These are phyloP conservation scores for Hypoxylon subgilvum DNA, from an alignment of 495 filamentous ascomycete genomes.

Conservation along the genomic window DNA sequence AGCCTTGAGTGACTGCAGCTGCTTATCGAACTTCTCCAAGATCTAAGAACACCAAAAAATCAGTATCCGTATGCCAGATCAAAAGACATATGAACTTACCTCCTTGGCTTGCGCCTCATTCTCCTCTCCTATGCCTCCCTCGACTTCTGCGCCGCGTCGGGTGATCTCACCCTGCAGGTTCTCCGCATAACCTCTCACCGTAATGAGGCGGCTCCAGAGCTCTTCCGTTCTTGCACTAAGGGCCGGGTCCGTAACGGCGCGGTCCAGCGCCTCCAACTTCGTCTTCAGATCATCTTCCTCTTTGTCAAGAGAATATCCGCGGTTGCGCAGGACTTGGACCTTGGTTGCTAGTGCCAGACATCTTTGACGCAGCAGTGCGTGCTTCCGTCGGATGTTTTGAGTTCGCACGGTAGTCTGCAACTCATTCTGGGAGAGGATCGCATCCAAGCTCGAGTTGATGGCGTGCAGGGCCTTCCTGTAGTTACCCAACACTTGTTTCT, in stretches of 20 bases:
- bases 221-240: slow-evolving; percentile 86
- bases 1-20: slow-evolving; percentile 82
- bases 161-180: slow-evolving; percentile 80
- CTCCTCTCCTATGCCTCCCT: slow-evolving; percentile 71
- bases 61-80: slow-evolving; percentile 26
- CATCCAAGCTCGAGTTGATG: slow-evolving; percentile 83
- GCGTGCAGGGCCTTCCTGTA: slow-evolving; percentile 85
- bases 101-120: slow-evolving; percentile 67
- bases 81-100: slow-evolving; percentile 59
- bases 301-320: slow-evolving; percentile 89
- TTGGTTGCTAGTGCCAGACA: slow-evolving; percentile 85
- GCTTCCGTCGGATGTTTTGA: slow-evolving; percentile 78
- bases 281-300: slow-evolving; percentile 91
- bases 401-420: slow-evolving; percentile 79
- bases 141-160: slow-evolving; percentile 60
- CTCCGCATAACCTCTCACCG: slow-evolving; percentile 78
- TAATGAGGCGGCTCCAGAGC: slow-evolving; percentile 93
- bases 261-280: slow-evolving; percentile 78
- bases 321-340: slow-evolving; percentile 87
- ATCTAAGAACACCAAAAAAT: slow-evolving; percentile 61
- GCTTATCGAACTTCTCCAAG: slow-evolving; percentile 85
- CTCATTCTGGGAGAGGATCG: slow-evolving; percentile 80
- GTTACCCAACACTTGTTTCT: slow-evolving; percentile 71
- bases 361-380: slow-evolving; percentile 78
- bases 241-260: slow-evolving; percentile 78